Base-by-base conservation (phyloP, 441 rosid species). In the Mallotus repandus region DNA sequence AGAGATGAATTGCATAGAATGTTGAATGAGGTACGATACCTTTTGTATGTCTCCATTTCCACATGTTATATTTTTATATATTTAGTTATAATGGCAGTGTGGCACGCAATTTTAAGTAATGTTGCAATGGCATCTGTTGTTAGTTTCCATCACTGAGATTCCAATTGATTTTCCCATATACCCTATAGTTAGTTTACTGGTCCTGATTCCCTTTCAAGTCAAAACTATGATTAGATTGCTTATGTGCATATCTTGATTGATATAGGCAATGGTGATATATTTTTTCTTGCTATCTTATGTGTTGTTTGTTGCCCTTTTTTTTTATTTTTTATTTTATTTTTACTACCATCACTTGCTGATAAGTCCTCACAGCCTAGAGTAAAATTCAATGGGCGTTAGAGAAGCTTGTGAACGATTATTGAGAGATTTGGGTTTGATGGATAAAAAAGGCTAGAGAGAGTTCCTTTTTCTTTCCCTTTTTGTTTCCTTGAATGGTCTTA, bases 1-100 rank as follows among this genome's bases (percentile, higher is more conserved):
- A 85, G 84, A 72, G 86, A 85, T 80, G 86, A 85, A 76, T 75
- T 83, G 78, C 89, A 81, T 66, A 81, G 89, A 71, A 85, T 85
- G 89, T 70, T 85, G 74, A 85, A 85, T 75, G 89, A 83, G 84
- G 89, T 83, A 76, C 54, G 57, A n/a, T 50, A 9, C 60, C 29
- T 29, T 11, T 63, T n/a, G 58, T 2, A 10, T 3, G 4, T 11
- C 9, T 60, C n/a, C 10, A 14, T 29, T 61, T 61, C 12, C 11
- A 14, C 43, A 48, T 61, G 58, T 16, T 53, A 48, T 41, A 41
- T 21, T 56, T 15, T 10, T 50, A n/a, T 38, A 52, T 19, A 10
- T 54, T 68, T n/a, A 21, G 15, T 6, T 63, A 41, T 43, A 19
- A 25, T 25, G 29, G 29, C 29, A 25, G 29, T 25, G 9, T 13